These are phyloP conservation scores for Fusarium nematophilum DNA, from an alignment of 2,329 filamentous ascomycete species.

Conservation along the genomic window DNA sequence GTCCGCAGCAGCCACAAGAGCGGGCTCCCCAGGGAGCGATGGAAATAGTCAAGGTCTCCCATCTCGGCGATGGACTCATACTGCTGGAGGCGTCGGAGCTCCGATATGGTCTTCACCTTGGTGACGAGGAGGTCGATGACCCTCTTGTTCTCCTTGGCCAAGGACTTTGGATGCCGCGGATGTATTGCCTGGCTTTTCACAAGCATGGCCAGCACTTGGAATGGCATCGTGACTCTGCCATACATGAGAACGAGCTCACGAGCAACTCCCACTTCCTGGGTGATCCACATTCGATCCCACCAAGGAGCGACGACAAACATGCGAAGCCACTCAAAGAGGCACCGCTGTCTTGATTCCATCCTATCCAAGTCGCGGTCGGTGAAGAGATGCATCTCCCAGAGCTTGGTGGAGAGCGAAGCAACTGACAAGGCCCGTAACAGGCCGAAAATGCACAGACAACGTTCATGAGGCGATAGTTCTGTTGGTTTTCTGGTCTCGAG, in stretches of 20 bases:
- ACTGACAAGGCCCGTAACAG: slow-evolving; percentile 21
- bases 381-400: slow-evolving; percentile 18
- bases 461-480: slow-evolving; percentile 16
- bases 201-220: slow-evolving; percentile 6
- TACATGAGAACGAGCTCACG: slow-evolving; percentile 27
- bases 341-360: slow-evolving; percentile 22
- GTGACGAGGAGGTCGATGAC: slow-evolving; percentile 22
- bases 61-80: slow-evolving; percentile 13
- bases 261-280: slow-evolving; percentile 33
- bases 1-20: slow-evolving; percentile 34
- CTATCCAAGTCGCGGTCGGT: background rate
- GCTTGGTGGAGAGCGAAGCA: background rate
- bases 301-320: slow-evolving; percentile 30
- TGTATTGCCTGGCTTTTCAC: background rate
- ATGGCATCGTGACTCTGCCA: slow-evolving; percentile 24
- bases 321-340: slow-evolving; percentile 36
- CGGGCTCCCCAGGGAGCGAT: slow-evolving; percentile 28
- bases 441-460: slow-evolving; percentile 21
- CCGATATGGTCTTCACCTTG: slow-evolving; percentile 22
- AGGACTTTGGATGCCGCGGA: background rate
- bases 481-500: slow-evolving; percentile 3
- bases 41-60: slow-evolving; percentile 20
- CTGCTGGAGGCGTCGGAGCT: slow-evolving; percentile 23
- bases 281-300: slow-evolving; percentile 41
- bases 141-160: slow-evolving; percentile 18